Base-by-base conservation (phyloP, 148 eudicot species). In the Drosera capensis region DNA sequence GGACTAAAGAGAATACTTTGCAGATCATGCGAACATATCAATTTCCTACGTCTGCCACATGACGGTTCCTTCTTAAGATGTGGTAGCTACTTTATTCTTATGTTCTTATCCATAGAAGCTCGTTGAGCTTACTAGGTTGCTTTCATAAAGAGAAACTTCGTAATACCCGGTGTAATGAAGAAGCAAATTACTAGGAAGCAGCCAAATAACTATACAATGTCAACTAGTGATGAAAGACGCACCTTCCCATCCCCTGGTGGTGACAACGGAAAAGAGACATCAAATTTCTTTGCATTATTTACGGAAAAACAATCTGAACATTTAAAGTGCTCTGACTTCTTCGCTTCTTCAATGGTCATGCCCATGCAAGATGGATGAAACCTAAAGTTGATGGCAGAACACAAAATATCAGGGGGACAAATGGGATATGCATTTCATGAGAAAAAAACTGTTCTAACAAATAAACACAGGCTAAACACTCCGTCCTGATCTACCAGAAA, bases 321-420 rank as follows among this genome's bases (percentile, higher is more conserved):
- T 34, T 78, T 45, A 51, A 84, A 90, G 48, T 75, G 92, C 40
- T 84, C 97, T 63, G 80, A 46, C 57, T 69, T 78, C 59, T 88
- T 88, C 8, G 97, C 97, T 67, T 90, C 87, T 60, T 90, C 97
- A 47, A 80, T 84, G 19, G 77, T 73, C 84, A 90, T 84, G 20
- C 84, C 87, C 95, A 90, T 80, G 55, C 97, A 84, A 50, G 73
- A 52, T 35, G 95, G 97, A 76, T 90, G 97, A 51, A 80, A 90
- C 97, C 97, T 90, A 63, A 59, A 57, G 8, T 8, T 1, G 25
- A 11, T 34, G 2, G 14, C 38, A 17, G n/a, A 50, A 50, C 15
- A 24, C 23, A 17, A 1, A 19, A 17, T 19, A 4, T 5, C n/a
- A 11, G n/a, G 38, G 9, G 14, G n/a, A 4, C 11, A 9, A 4